Base-by-base conservation (phyloP, 2,329 filamentous ascomycete species). In the Penicillium oxalicum region DNA sequence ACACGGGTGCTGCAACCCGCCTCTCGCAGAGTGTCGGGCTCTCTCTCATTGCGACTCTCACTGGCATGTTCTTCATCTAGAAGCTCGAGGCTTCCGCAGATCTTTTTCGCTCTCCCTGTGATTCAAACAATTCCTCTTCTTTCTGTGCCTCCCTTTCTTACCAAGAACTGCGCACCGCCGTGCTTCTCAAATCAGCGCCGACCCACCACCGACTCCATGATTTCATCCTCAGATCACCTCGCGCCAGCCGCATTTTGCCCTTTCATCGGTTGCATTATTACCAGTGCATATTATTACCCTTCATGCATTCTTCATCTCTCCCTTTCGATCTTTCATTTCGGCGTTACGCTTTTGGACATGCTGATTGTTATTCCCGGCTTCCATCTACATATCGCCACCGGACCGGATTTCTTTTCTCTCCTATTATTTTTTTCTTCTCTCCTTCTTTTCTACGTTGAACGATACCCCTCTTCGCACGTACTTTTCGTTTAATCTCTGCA, bases 391-490 rank as follows among this genome's bases (percentile, higher is more conserved):
- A 45, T 38, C 38, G 9, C 32, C 9, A 32, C 13, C 5, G 8
- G 12, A 38, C 36, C 35, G 25, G 43, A 27, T 18, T 11, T n/a
- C 8, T 9, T 24, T 39, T 45, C 13, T 27, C 37, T 35, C n/a
- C 11, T 39, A 32, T 27, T 12, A 32, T 39, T 25, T 11, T 11
- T 33, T 39, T 25, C 18, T 33, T 42, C 47, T 25, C 18, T 33
- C 40, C 47, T 28, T 48, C 8, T 8, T 48, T 36, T 25, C 35
- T n/a, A 33, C 28, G 24, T 49, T 29, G 27, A 41, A 42, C 41
- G 45, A 54, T 56, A 56, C 47, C 49, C 48, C 45, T 44, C 44
- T 39, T 45, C 42, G 50, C 47, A 52, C 51, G 51, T 55, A 50
- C 41, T 39, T 41, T 40, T 46, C 44, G 36, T 40, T 40, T 25